A percentile compares a stretch with the other conserved stretches of the same genome.
phyloP scores from a whole-genome alignment of 495 filamentous ascomycete species.

The Penicillium waksmanii region DNA sequence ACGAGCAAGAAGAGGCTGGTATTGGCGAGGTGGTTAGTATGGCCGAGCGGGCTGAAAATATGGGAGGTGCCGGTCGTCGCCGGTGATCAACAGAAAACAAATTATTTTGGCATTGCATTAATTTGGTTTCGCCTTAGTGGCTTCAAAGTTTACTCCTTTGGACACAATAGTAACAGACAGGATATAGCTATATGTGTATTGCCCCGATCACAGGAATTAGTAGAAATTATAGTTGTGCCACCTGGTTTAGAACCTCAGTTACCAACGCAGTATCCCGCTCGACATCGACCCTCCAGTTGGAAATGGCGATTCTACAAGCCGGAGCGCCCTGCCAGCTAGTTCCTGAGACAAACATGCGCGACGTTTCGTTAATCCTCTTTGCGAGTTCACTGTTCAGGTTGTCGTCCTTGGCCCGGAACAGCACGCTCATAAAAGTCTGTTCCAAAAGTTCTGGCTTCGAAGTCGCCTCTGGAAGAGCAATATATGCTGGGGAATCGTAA shows the following conservation, averaged over 20 bases:
- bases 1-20: conserved; percentile 93
- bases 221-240: conserved; percentile 18
- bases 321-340: conserved; percentile 73
- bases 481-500: conserved; percentile 60
- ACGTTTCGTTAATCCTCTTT: conserved; percentile 70
- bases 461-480: conserved; percentile 59
- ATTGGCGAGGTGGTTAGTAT: conserved; percentile 94
- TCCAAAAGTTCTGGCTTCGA: conserved; percentile 42
- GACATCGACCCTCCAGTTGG: conserved; percentile 70
- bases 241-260: conserved; percentile 38
- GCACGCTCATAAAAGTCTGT: conserved; percentile 72
- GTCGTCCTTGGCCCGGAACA: conserved; percentile 77
- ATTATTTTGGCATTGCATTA: conserved; percentile 2
- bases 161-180: neutral
- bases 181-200: too few species aligned
- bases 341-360: conserved; percentile 81
- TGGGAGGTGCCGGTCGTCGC: conserved; percentile 61
- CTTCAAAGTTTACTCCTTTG: neutral
- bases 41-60: conserved; percentile 64
- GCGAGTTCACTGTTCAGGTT: conserved; percentile 66
- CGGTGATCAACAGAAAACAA: conserved; percentile 40
- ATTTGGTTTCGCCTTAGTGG: neutral
- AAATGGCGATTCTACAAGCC: conserved; percentile 79
- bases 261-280: conserved; percentile 42
- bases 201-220: too few species aligned